Conservation (phyloP, 2,329 filamentous ascomycete genomes). For the Akanthomyces dipterigenus region DNA sequence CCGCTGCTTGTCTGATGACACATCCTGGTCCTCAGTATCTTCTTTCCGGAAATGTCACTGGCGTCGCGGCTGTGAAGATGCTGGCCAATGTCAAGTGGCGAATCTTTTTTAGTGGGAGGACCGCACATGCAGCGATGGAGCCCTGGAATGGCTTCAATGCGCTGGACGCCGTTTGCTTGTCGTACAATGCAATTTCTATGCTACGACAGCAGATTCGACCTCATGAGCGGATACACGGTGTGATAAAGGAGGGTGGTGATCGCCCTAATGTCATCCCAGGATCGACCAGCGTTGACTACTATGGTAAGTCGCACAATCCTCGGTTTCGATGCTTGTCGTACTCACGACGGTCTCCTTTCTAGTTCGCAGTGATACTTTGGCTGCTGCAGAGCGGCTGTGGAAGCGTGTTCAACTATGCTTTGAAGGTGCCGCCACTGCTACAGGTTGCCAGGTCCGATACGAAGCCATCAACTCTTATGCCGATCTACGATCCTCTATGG, state of each 20-base stretch:
- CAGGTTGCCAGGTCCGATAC: slow-evolving; percentile 18
- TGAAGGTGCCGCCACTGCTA: slow-evolving; percentile 21
- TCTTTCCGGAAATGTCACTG: slow-evolving; percentile 14
- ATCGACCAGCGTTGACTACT: slow-evolving; percentile 36
- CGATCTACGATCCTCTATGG: slow-evolving; percentile 36
- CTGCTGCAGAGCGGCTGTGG: slow-evolving; percentile 19
- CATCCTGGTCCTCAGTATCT: slow-evolving; percentile 15
- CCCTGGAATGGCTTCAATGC: slow-evolving; percentile 46
- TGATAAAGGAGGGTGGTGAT: slow-evolving; percentile 35
- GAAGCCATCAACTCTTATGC: slow-evolving; percentile 28
- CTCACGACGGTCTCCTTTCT: neutral
- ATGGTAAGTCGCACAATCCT: neutral
- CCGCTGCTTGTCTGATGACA: slow-evolving; percentile 20
- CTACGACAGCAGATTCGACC: slow-evolving; percentile 44
- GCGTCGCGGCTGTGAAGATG: slow-evolving; percentile 21
- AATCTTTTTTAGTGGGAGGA: slow-evolving; percentile 31
- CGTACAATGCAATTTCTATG: slow-evolving; percentile 35
- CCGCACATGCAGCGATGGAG: slow-evolving; percentile 40
- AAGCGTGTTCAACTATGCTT: slow-evolving; percentile 25
- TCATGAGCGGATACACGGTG: slow-evolving; percentile 42
- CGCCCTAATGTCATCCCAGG: slow-evolving; percentile 37
- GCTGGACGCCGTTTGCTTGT: slow-evolving; percentile 39
- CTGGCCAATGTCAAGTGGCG: slow-evolving; percentile 27
- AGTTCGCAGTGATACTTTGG: slow-evolving; percentile 26
- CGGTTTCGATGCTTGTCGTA: slow-evolving; percentile 10